phyloP scores from a whole-genome alignment of 331 rosid genomes.

The Pyracantha coccinea region DNA sequence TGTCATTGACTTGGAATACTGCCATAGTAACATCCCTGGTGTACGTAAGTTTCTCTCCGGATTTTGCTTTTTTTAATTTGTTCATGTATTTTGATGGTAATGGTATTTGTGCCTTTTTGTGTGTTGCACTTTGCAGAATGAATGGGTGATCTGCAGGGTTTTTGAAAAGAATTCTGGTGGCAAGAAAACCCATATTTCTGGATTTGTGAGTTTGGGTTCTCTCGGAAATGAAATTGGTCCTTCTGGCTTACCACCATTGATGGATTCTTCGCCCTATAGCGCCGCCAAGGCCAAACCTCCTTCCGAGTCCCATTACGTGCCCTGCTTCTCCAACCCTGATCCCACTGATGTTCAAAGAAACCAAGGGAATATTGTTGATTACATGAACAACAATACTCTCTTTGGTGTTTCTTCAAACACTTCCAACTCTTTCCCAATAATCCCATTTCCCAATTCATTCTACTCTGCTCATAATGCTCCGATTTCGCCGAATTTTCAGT shows the following conservation, averaged over 20 bases:
- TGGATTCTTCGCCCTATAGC: slow-evolving; percentile 46
- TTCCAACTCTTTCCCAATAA: slow-evolving; percentile 21
- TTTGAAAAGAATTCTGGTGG: slow-evolving; percentile 66
- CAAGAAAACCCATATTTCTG: slow-evolving; percentile 57
- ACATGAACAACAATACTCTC: slow-evolving; percentile 27
- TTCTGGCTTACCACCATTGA: slow-evolving; percentile 55
- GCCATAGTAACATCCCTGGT: not conserved
- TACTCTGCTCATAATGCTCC: slow-evolving; percentile 31
- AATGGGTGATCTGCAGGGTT: slow-evolving; percentile 88
- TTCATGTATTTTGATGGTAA: not conserved
- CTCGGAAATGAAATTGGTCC: slow-evolving; percentile 28
- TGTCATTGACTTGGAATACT: not conserved
- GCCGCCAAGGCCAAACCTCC: slow-evolving; percentile 28
- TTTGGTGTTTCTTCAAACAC: slow-evolving; percentile 34
- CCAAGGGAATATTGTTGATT: slow-evolving; percentile 36
- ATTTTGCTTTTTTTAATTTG: not conserved
- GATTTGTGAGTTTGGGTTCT: slow-evolving; percentile 33
- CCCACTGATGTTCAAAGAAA: slow-evolving; percentile 41
- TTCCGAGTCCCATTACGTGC: slow-evolving; percentile 58
- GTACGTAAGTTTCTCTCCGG: not conserved
- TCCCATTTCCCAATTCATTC: slow-evolving; percentile 24
- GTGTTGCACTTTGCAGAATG: slow-evolving; percentile 44
- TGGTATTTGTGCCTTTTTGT: not conserved
- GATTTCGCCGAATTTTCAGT: slow-evolving; percentile 14
- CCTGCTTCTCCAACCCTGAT: slow-evolving; percentile 91